These are phyloP conservation scores for Echites panduratus DNA, from an alignment of 257 asterid species.

Conservation along the genomic window DNA sequence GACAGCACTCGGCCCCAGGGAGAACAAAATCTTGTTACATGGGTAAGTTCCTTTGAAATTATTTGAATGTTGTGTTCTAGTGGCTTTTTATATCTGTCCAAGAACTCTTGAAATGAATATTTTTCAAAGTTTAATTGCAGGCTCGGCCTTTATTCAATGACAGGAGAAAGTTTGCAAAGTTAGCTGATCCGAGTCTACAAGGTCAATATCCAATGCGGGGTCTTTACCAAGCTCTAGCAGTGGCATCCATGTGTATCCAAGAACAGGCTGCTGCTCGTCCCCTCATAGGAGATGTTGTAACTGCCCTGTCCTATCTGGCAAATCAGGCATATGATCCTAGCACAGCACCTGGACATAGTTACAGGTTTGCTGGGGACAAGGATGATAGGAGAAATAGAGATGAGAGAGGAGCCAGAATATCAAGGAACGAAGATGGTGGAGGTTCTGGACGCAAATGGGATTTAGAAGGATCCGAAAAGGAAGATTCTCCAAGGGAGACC, in stretches of 20 bases:
- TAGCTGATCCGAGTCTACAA: conserved; percentile 81
- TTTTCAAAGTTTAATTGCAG: conserved; percentile 33
- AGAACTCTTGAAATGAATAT: not conserved
- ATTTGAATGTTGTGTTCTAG: not conserved
- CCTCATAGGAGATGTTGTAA: conserved; percentile 85
- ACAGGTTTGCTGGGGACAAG: conserved; percentile 30
- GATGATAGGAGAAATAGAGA: conserved; percentile 44
- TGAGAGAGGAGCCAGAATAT: conserved; percentile 47
- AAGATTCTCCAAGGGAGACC: conserved; percentile 74
- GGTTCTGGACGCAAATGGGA: conserved; percentile 78
- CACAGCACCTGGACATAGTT: conserved; percentile 23
- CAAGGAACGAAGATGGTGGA: conserved; percentile 67
- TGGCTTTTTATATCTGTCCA: not conserved
- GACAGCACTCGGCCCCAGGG: conserved; percentile 83
- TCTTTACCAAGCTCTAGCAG: conserved; percentile 93
- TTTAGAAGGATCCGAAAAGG: conserved; percentile 70
- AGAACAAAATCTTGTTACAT: conserved; percentile 88
- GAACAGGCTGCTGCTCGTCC: conserved; percentile 99
- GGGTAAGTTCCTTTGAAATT: conserved; percentile 43
- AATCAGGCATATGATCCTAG: conserved; percentile 73
- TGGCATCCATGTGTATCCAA: conserved; percentile 95
- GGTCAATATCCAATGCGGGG: conserved; percentile 89
- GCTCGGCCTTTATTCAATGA: conserved; percentile 88
- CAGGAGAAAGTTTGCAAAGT: conserved; percentile 68
- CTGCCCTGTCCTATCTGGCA: conserved; percentile 89